Evolutionary conservation across 768 basidiomycete species (phyloP), one percentile per base, ranked within the genome.

Genomic region (Mycena alexandri): DNA sequence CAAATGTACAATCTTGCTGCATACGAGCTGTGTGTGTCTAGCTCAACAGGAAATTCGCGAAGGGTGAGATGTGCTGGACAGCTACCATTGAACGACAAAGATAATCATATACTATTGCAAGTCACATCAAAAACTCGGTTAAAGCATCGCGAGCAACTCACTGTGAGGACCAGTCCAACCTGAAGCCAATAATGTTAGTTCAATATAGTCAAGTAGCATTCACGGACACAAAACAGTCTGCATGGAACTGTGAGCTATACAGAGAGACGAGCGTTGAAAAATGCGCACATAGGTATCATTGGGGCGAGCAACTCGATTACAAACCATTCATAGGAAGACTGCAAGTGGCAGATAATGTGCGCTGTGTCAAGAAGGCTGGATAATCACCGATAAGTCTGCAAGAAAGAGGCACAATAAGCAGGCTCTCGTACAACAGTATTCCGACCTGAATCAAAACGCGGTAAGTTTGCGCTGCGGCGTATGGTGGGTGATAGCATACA

Each of bases 21-120:
- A 22, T 59, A 59, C 2, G 19, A 25, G n/a, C 57, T 59, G 13
- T 12, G 34, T 36, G 12, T 36, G 34, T 36, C 12, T 36, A 5
- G 34, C 5, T 36, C 34, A 36, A 12, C 34, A 12, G 5, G 14
- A 48, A 48, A 21, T 43, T 4, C 3, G 41, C 42, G 22, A 43
- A 19, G n/a, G 5, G 13, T 1, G 4, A 21, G n/a, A 42, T 24
- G n/a, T 16, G 6, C 17, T 2, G 21, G 19, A n/a, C n/a, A n/a
- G n/a, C n/a, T n/a, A 59, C 57, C 57, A 59, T 59, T 59, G 57
- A 21, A 59, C 57, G 34, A 59, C 34, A 10, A n/a, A 59, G 44
- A 59, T 59, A 19, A 33, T 59, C 11, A 21, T 36, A 17, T 59
- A 59, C 57, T 50, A 17, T 22, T 36, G 24, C 13, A 7, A 16